A percentile compares a stretch with the other conserved stretches of the same genome.
Conservation (phyloP, 1,139 yeast species). For the Geotrichum histeridarum region DNA sequence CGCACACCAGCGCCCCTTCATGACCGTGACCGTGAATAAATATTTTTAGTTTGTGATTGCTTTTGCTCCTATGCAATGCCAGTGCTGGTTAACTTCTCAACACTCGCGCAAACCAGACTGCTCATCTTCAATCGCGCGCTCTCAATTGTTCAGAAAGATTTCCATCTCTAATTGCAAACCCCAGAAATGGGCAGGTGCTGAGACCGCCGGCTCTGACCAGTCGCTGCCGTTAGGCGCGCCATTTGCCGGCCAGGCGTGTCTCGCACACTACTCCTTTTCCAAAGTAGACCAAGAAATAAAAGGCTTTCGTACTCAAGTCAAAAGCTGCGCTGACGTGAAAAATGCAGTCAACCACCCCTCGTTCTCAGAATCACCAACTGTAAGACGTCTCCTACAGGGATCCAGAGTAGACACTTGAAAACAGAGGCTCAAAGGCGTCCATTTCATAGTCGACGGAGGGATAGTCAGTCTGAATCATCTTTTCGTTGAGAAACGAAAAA, state of each 20-base stretch:
- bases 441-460: conserved; percentile 16
- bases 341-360: not conserved
- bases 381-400: conserved; percentile 19
- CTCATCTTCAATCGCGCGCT: too few relatives aligned
- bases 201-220: conserved; percentile 24
- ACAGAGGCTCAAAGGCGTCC: conserved; percentile 23
- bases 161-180: too few relatives aligned
- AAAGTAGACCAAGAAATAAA: not conserved
- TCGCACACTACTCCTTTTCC: not conserved
- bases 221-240: conserved; percentile 30
- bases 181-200: too few relatives aligned
- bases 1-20: too few relatives aligned
- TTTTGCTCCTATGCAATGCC: too few relatives aligned
- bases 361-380: not conserved
- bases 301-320: not conserved
- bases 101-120: too few relatives aligned
- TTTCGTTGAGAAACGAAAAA: conserved; percentile 20
- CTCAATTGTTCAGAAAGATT: too few relatives aligned
- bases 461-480: conserved; percentile 14
- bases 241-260: conserved; percentile 23
- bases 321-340: not conserved
- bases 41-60: too few relatives aligned
- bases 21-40: too few relatives aligned
- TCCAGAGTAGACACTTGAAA: conserved; percentile 27
- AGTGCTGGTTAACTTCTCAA: too few relatives aligned